phyloP scores from a whole-genome alignment of 2,329 filamentous ascomycete species.

The Conoideocrella luteorostrata region DNA sequence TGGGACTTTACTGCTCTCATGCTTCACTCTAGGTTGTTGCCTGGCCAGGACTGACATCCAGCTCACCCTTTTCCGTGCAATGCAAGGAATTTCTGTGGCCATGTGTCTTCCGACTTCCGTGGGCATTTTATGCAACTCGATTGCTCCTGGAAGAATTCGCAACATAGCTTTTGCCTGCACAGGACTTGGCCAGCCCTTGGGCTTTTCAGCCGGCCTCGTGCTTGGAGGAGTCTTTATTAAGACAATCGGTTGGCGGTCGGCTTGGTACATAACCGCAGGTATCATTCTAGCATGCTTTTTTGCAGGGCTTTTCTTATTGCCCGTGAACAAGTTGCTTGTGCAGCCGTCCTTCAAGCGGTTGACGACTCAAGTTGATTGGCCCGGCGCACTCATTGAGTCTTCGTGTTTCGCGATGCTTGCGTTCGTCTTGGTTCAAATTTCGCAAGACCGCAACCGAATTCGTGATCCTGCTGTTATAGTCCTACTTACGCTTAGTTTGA shows the following conservation, averaged over 20 bases:
- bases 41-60: not conserved
- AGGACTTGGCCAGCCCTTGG: conserved; percentile 26
- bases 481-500: not conserved
- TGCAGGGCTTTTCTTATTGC: conserved; percentile 17
- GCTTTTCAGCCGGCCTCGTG: conserved; percentile 38
- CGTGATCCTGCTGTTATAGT: not conserved
- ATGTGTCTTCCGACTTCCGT: not conserved
- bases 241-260: conserved; percentile 33
- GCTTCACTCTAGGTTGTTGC: not conserved
- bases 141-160: not conserved
- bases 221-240: conserved; percentile 37
- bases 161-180: not conserved
- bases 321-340: not conserved
- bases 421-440: not conserved
- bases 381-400: not conserved
- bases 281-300: not conserved
- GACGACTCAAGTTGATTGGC: not conserved
- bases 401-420: not conserved
- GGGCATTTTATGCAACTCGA: not conserved
- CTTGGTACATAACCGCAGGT: conserved; percentile 27
- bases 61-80: not conserved
- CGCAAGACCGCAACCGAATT: not conserved
- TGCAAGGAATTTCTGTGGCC: not conserved
- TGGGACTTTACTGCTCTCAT: not conserved
- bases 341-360: not conserved